Base-by-base conservation (phyloP, 129 eudicot genomes). In the Chrysanthemum seticuspe region DNA sequence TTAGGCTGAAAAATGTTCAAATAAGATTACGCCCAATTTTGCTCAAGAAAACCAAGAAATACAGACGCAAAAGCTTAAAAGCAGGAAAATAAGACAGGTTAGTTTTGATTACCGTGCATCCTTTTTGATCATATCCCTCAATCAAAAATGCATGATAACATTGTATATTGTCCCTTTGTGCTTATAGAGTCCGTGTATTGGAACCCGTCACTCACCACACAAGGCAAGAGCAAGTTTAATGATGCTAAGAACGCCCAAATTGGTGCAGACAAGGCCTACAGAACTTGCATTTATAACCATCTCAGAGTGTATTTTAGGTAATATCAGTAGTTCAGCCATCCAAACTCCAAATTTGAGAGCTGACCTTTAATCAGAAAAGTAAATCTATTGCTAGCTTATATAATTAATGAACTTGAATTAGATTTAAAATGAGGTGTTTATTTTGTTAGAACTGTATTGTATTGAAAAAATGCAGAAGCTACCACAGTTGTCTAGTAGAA, bases 321-420 rank as follows among this genome's bases (percentile, higher is more conserved):
- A 34, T 34, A 34, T 34, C 40, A 4, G 40, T 4, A 34, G 40
- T 34, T 34, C 13, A 40, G 29, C 8, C 10, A 40, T n/a, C 18
- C 40, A 61, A 61, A 61, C 45, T 27, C 45, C 45, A 61, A 61
- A 15, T 51, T 51, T 51, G 92, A 82, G 82, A 87, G 89, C 53
- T 87, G 85, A 10, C 87, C 91, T 15, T 12, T 87, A 47, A 87
- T 85, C 73, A 87, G 82, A 78, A 90, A 87, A 89, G 96, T 89
- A 80, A 6, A 2, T 15, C 18, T 65, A 44, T 65, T 65, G 13
- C 29, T 63, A n/a, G 68, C 50, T 63, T 63, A 31, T 34, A 63
- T 63, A 9, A 65, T 40, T n/a, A 34, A 65, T 10, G 45, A 6
- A 14, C 11, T 65, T 65, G 27, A 14, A 65, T 0, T 65, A 5